Base-by-base conservation (phyloP, 2,329 filamentous ascomycete genomes). In the Aspergillus niger region DNA sequence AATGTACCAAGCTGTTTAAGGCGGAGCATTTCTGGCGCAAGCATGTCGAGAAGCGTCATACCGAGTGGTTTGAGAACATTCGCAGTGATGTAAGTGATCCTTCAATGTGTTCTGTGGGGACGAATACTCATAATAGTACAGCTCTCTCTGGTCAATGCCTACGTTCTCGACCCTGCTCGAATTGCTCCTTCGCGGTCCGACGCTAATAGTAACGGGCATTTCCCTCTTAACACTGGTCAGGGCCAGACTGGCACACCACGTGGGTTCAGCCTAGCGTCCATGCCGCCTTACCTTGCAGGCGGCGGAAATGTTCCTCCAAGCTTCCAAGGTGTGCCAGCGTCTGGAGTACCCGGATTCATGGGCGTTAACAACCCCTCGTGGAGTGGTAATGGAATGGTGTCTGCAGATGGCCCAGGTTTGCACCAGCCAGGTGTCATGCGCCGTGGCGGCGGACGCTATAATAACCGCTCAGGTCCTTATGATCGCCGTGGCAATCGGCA, bases 1-100 rank as follows among this genome's bases (percentile, higher is more conserved):
- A 97, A 41, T 99, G 95, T 77, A 90, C 90, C 10, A 99, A 99
- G 78, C 82, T 99, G 7, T 99, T 99, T 84, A 98, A 98, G 77
- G 95, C 95, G 60, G 90, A 96, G 47, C 88, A 94, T 69, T 99
- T 99, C 75, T 99, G 96, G 94, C 89, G 88, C 71, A 99, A 99
- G 82, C 95, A 99, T 71, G 89, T 98, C 15, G 94, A 98, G 78
- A 99, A 99, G 80, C 88, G 96, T 60, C 95, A 99, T 75, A 76
- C 85, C 0, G 94, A 98, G 57, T 99, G 93, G 91, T 84, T 91
- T 48, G 89, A 93, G 36, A 85, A 81, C 56, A 80, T 97, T 65
- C 90, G 89, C 74, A 88, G 89, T 73, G 94, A 97, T 80, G 93
- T 96, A 82, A 82, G 88, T 82, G 39, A 32, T 20, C 15, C 3